A percentile compares a stretch with the other conserved stretches of the same genome.
Conservation (phyloP, 108 stramenopile species). For the Epithemia pelagica region DNA sequence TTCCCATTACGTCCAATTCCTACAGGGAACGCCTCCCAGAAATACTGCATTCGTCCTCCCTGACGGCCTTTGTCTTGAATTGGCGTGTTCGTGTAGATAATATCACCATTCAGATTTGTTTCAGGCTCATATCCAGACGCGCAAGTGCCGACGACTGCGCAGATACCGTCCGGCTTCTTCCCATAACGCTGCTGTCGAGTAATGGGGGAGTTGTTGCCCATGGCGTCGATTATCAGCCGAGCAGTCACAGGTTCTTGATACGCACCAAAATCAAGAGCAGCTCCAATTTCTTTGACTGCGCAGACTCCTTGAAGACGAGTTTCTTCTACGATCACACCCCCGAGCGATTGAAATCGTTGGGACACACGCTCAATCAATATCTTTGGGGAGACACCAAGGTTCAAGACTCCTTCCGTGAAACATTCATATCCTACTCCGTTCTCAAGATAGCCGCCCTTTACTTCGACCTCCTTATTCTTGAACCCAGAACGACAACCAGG, state of each 20-base stretch:
- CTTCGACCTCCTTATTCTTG: constrained; percentile 62
- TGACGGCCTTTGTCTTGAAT: constrained; percentile 52
- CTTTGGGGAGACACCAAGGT: constrained; percentile 67
- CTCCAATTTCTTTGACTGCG: constrained; percentile 56
- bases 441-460: constrained; percentile 69
- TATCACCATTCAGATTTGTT: constrained; percentile 77
- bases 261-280: constrained; percentile 66
- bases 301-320: constrained; percentile 62
- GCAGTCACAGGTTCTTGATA: constrained; percentile 62
- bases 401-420: constrained; percentile 64
- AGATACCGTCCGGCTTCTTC: constrained; percentile 82
- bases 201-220: constrained; percentile 91
- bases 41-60: constrained; percentile 77
- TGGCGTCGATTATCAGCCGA: constrained; percentile 85
- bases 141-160: constrained; percentile 84
- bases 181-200: constrained; percentile 77
- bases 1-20: constrained; percentile 72
- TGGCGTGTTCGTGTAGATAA: constrained; percentile 87
- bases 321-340: constrained; percentile 56
- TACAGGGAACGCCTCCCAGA: constrained; percentile 96
- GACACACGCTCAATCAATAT: constrained; percentile 52
- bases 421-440: constrained; percentile 76
- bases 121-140: constrained; percentile 75
- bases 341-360: constrained; percentile 41
- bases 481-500: constrained; percentile 70